phyloP scores from a whole-genome alignment of 2,329 filamentous ascomycete genomes.

The Apiospora arundinis region DNA sequence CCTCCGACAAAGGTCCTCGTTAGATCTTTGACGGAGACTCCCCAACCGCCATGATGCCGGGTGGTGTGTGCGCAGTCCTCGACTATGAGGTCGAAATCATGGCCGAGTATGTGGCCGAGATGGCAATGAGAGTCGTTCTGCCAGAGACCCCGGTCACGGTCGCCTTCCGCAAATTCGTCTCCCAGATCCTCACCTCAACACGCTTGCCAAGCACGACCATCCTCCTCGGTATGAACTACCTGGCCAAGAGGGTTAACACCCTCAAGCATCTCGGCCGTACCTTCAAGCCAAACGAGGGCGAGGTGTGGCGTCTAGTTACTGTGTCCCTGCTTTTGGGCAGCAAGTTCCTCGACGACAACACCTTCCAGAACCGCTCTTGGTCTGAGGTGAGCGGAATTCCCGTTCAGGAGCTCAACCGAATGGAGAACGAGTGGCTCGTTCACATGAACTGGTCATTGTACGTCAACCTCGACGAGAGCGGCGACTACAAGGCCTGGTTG shows the following conservation, averaged over 20 bases:
- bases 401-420: constrained; percentile 80
- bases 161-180: constrained; percentile 89
- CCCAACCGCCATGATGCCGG: constrained; percentile 62
- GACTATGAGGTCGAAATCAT: constrained; percentile 97
- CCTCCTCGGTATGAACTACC: constrained; percentile 86
- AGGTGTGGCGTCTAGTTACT: constrained; percentile 87
- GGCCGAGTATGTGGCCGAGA: constrained; percentile 93
- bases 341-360: constrained; percentile 97
- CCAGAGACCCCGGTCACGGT: constrained; percentile 63
- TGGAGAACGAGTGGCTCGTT: constrained; percentile 88
- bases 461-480: constrained; percentile 79
- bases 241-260: constrained; percentile 82
- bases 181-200: constrained; percentile 88
- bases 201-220: constrained; percentile 91
- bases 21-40: constrained; percentile 38
- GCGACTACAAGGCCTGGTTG: constrained; percentile 71
- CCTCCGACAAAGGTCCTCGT: constrained; percentile 39
- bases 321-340: constrained; percentile 85
- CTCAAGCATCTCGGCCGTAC: constrained; percentile 61
- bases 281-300: constrained; percentile 67
- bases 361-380: constrained; percentile 97
- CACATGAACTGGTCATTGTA: constrained; percentile 86
- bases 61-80: constrained; percentile 90
- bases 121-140: constrained; percentile 69
- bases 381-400: constrained; percentile 91